Evolutionary conservation across 352 stramenopile genomes (phyloP).

Genomic region (Phytophthora foliorum): DNA sequence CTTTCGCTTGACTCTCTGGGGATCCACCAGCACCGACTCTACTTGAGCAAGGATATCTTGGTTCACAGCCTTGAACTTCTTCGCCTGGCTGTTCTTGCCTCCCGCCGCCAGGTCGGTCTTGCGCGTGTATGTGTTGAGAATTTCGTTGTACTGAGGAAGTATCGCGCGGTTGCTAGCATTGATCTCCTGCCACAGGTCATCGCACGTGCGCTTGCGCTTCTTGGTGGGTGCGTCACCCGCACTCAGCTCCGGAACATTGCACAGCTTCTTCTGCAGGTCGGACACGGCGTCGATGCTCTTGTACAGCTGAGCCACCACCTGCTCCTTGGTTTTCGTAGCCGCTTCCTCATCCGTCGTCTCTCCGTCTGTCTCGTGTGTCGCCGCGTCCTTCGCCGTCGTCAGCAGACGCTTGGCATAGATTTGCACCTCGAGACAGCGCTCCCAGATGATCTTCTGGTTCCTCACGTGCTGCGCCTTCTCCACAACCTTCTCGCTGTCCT

Average conservation of each 20-base stretch:
- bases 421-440: slow-evolving; percentile 85
- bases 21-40: slow-evolving; percentile 84
- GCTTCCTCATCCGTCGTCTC: slow-evolving; percentile 40
- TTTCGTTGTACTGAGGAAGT: slow-evolving; percentile 83
- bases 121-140: slow-evolving; percentile 84
- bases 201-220: slow-evolving; percentile 72
- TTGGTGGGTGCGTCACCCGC: slow-evolving; percentile 36
- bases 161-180: slow-evolving; percentile 47
- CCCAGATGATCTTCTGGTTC: slow-evolving; percentile 88
- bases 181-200: slow-evolving; percentile 70
- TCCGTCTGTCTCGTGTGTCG: slow-evolving; percentile 29
- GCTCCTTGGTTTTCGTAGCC: slow-evolving; percentile 37
- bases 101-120: slow-evolving; percentile 76
- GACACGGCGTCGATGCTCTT: slow-evolving; percentile 72
- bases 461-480: slow-evolving; percentile 85
- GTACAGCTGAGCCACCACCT: slow-evolving; percentile 61
- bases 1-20: slow-evolving; percentile 86
- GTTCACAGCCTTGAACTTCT: slow-evolving; percentile 92
- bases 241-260: slow-evolving; percentile 70
- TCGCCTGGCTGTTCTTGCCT: slow-evolving; percentile 63
- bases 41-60: slow-evolving; percentile 89
- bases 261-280: slow-evolving; percentile 70
- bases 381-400: slow-evolving; percentile 50
- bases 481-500: slow-evolving; percentile 80
- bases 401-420: slow-evolving; percentile 88